Conservation (phyloP, 1,139 yeast species). For the Blastobotrys ciferrii region DNA sequence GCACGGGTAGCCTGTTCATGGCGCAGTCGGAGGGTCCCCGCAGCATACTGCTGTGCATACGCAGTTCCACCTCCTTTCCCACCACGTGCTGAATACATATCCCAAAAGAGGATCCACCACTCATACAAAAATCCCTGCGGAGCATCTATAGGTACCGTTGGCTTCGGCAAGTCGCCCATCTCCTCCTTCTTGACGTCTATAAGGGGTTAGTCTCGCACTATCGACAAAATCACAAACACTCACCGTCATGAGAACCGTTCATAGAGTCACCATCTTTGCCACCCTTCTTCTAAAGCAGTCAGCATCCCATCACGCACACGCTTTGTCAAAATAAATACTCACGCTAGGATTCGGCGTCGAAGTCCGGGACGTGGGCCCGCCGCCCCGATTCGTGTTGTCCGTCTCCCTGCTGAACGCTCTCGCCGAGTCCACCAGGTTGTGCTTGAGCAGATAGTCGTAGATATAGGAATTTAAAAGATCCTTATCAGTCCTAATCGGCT, state of each 20-base stretch:
- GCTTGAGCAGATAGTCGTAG: constrained; percentile 79
- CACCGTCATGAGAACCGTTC: constrained; percentile 5
- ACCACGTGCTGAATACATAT: constrained; percentile 80
- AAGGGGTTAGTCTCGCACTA: neutral
- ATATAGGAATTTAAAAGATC: constrained; percentile 80
- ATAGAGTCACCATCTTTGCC: constrained; percentile 48
- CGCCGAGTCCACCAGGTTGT: constrained; percentile 70
- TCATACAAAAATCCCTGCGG: constrained; percentile 86
- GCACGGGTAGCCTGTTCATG: constrained; percentile 45
- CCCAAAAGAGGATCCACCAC: constrained; percentile 99
- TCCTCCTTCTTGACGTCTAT: constrained; percentile 14
- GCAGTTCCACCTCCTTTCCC: constrained; percentile 55
- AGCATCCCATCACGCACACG: neutral
- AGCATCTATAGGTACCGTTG: constrained; percentile 47
- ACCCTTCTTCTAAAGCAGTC: constrained; percentile 36
- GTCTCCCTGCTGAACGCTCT: constrained; percentile 71
- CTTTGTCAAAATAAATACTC: neutral
- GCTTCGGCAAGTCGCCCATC: constrained; percentile 22
- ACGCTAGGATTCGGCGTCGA: constrained; percentile 23
- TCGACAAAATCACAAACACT: neutral
- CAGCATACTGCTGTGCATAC: constrained; percentile 69
- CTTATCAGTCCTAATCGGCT: constrained; percentile 35
- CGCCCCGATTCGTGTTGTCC: too few relatives aligned
- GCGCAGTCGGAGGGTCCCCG: constrained; percentile 52
- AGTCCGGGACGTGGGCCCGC: constrained; percentile 22